These are phyloP conservation scores for Beauveria pseudobassiana DNA, from an alignment of 2,329 filamentous ascomycete genomes.

Conservation along the genomic window DNA sequence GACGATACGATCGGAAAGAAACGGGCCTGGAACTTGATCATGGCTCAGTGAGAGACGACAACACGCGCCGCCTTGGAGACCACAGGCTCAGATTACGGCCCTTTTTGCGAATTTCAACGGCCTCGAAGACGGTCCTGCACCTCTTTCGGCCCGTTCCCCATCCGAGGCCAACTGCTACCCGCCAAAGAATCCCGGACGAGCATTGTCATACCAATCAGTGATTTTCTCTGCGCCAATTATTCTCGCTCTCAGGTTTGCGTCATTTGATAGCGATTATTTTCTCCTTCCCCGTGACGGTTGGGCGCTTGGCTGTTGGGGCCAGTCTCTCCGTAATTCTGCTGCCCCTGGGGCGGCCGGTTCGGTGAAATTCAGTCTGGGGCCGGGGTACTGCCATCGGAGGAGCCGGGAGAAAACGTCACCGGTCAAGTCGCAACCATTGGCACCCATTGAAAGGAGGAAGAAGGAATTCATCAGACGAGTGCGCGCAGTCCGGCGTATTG, in stretches of 20 bases:
- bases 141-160: conserved; percentile 10
- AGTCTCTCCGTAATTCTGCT: conserved; percentile 2
- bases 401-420: not conserved
- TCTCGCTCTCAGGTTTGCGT: not conserved
- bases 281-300: not conserved
- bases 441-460: too few relatives aligned
- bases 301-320: not conserved
- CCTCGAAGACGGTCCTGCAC: not conserved
- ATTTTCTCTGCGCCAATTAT: not conserved
- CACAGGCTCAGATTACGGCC: not conserved
- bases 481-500: not conserved
- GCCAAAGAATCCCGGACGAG: not conserved
- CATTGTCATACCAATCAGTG: not conserved
- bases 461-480: too few relatives aligned
- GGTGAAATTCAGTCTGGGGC: conserved; percentile 4
- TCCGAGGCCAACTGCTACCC: not conserved
- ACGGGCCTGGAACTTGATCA: not conserved
- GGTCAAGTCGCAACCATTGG: too few relatives aligned
- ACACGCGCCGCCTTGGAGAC: not conserved
- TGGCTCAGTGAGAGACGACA: not conserved
- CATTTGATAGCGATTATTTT: conserved; percentile 3
- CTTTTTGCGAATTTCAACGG: not conserved
- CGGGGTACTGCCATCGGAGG: not conserved
- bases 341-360: conserved; percentile 2
- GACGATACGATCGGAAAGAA: not conserved